Evolutionary conservation across 441 rosid genomes (phyloP), one percentile per base, ranked within the genome.

Genomic region (Syzygium malaccense): DNA sequence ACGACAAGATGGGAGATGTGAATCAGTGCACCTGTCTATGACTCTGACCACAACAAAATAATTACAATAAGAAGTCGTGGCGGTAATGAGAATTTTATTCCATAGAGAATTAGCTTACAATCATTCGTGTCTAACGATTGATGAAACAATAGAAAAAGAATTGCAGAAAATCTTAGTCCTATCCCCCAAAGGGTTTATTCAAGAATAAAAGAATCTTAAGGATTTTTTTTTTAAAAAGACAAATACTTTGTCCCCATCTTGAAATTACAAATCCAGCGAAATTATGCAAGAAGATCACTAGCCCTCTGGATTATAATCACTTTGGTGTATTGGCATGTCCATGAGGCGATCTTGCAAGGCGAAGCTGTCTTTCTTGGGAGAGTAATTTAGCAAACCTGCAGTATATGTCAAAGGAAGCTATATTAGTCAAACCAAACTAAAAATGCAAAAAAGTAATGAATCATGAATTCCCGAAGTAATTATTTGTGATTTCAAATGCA

Each of bases 291-390:
- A 41, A 14, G 55, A 10, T 55, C 30, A 51, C 28, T 11, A 12
- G 8, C 51, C 51, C 83, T 20, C 10, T 20, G 3, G 51, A 23
- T 23, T 3, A 86, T 45, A 4, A 86, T 26, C 45, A 87, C 56
- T 79, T 90, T 33, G 55, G 88, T 45, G 26, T 51, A 30, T 45
- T 41, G 18, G 85, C 88, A 54, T 12, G 84, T 62, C 91, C 90
- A 48, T 79, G 89, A 26, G 92, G 92, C 75, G 92, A 89, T 85
- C 92, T 91, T 54, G 90, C 19, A 3, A 25, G 86, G 20, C 95
- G 91, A 86, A 88, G 91, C 68, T 75, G 88, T 88, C 90, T 90
- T 89, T 91, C 91, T 37, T 89, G 57, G 13, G 89, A 90, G 51
- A 90, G 89, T 15, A 89, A 13, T 25, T 28, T 78, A 1, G 93